Conservation (phyloP, 164 flowering plant species). For the Aristolochia contorta region DNA sequence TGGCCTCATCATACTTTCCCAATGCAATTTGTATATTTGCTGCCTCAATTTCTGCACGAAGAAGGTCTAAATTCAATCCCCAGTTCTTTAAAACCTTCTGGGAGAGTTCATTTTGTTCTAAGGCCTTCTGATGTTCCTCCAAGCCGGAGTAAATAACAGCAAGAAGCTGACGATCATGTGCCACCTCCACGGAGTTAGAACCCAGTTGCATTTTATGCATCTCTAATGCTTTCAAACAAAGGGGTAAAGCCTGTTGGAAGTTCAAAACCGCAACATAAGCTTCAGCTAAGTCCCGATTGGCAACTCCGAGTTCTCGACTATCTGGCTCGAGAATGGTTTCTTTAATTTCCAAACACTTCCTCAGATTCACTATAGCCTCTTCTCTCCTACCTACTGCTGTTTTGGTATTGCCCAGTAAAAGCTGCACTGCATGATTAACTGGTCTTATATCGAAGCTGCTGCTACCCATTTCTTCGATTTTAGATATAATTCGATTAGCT, state of each 20-base stretch:
- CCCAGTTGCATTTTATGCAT: constrained; percentile 57
- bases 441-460: constrained; percentile 42
- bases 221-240: constrained; percentile 65
- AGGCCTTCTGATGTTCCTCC: constrained; percentile 74
- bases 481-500: constrained; percentile 52
- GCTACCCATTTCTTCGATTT: constrained; percentile 42
- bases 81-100: constrained; percentile 64
- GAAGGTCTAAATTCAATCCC: constrained; percentile 59
- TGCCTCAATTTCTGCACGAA: constrained; percentile 82
- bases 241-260: constrained; percentile 72
- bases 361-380: constrained; percentile 62
- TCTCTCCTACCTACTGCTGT: constrained; percentile 85
- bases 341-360: constrained; percentile 64
- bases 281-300: constrained; percentile 66
- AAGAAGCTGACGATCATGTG: constrained; percentile 72
- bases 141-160: constrained; percentile 79
- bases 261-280: constrained; percentile 68
- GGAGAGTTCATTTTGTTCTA: constrained; percentile 73
- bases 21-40: constrained; percentile 83
- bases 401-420: constrained; percentile 59
- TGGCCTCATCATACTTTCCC: constrained; percentile 67
- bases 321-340: constrained; percentile 48
- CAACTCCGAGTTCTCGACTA: constrained; percentile 64
- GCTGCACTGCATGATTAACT: constrained; percentile 60
- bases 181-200: constrained; percentile 73